These are phyloP conservation scores for Alisma plantagoaquatica DNA, from an alignment of 106 monocot genomes.

Conservation along the genomic window DNA sequence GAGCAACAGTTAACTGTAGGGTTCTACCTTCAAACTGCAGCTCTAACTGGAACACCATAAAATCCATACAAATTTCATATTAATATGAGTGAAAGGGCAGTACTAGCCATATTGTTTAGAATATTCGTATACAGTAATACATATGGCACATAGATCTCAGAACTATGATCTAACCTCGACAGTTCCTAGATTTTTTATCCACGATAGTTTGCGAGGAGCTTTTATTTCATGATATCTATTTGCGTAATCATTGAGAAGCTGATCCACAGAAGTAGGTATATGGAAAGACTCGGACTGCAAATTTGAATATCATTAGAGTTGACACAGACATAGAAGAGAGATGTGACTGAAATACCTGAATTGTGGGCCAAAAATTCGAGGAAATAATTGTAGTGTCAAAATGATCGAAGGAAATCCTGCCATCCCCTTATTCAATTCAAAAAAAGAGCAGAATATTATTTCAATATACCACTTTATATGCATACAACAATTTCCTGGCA, in stretches of 20 bases:
- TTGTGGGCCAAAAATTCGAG: slow-evolving; percentile 94
- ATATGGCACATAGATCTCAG: background rate
- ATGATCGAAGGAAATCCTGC: slow-evolving; percentile 40
- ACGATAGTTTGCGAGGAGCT: slow-evolving; percentile 83
- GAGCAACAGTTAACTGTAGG: slow-evolving; percentile 75
- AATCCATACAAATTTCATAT: background rate
- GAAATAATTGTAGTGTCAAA: slow-evolving; percentile 93
- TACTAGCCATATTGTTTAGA: no score
- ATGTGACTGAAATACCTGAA: slow-evolving; percentile 35
- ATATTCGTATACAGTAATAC: background rate
- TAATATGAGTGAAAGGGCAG: background rate
- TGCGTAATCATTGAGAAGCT: slow-evolving; percentile 83
- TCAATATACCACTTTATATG: no score
- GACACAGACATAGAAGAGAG: background rate
- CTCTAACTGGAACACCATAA: slow-evolving; percentile 56
- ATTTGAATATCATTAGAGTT: background rate
- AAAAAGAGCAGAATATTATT: no score
- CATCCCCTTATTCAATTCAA: slow-evolving; percentile 28
- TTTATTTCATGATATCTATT: slow-evolving; percentile 89
- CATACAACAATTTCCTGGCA: no score
- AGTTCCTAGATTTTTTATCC: slow-evolving; percentile 91
- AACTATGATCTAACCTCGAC: slow-evolving; percentile 55
- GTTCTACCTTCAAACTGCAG: slow-evolving; percentile 73
- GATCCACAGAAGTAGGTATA: slow-evolving; percentile 56
- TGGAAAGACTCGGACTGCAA: slow-evolving; percentile 68